A percentile compares a stretch with the other conserved stretches of the same genome.
Evolutionary conservation across 169 alveolate genomes (phyloP).

Genomic region (Plasmodium billcollinsi): DNA sequence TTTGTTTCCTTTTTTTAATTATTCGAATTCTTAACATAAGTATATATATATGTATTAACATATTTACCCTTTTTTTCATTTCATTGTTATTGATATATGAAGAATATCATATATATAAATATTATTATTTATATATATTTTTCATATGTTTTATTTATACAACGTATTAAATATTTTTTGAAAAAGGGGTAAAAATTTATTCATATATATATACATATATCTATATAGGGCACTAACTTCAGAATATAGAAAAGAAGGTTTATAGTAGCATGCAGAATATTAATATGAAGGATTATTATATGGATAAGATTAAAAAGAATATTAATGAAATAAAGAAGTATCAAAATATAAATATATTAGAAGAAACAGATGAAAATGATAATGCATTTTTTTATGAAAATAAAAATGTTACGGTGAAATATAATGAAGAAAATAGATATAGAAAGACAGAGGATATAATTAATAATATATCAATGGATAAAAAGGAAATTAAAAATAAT

Average conservation of each 20-base stretch:
- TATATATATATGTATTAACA: too few species aligned
- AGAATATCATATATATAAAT: too few species aligned
- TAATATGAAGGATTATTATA: slow-evolving; percentile 43
- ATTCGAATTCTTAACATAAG: too few species aligned
- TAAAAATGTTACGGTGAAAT: slow-evolving; percentile 17
- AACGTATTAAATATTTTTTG: neutral
- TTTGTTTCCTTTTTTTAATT: too few species aligned
- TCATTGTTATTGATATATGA: too few species aligned
- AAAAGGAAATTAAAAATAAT: neutral
- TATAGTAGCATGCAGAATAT: slow-evolving; percentile 6
- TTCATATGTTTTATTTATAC: too few species aligned
- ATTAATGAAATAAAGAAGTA: slow-evolving; percentile 54
- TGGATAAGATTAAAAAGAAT: slow-evolving; percentile 57
- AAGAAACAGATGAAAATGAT: slow-evolving; percentile 7
- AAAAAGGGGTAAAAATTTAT: slow-evolving; percentile 7
- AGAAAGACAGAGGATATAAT: neutral
- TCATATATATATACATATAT: neutral
- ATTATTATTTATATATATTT: too few species aligned
- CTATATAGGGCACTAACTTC: too few species aligned
- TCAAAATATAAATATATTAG: slow-evolving; percentile 17
- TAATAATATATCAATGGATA: neutral
- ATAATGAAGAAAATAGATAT: neutral
- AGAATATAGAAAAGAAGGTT: neutral
- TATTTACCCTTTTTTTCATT: too few species aligned
- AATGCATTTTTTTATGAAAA: neutral